Evolutionary conservation across 768 basidiomycete species (phyloP).

Genomic region (Macrolepiota albuminosa): DNA sequence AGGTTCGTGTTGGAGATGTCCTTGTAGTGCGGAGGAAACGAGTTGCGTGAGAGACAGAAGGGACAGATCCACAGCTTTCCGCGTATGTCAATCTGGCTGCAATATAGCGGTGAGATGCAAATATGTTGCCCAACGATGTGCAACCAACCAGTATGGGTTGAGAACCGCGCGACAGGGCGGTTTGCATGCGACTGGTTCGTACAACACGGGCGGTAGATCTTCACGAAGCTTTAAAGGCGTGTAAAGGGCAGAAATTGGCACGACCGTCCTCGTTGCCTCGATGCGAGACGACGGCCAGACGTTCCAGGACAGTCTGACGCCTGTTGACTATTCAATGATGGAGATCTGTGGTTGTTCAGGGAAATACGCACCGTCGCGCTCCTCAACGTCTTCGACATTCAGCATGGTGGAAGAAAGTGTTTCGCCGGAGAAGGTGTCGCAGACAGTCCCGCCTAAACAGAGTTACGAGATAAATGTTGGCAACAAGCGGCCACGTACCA

Average conservation of each 20-base stretch:
- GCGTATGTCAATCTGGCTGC: conserved; percentile 95
- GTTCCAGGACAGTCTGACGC: conserved; percentile 96
- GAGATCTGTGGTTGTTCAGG: neutral
- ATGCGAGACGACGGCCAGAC: conserved; percentile 98
- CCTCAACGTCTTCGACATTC: conserved; percentile 96
- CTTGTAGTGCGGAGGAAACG: conserved; percentile 98
- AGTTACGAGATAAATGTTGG: conserved; percentile 15
- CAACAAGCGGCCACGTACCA: conserved; percentile 28
- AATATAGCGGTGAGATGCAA: conserved; percentile 1
- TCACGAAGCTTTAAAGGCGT: conserved; percentile 91
- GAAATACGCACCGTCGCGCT: conserved; percentile 77
- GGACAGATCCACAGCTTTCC: conserved; percentile 99
- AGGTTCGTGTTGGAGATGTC: conserved; percentile 97
- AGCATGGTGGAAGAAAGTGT: conserved; percentile 42
- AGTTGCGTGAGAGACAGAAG: conserved; percentile 94
- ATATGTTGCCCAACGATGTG: conserved; percentile 2
- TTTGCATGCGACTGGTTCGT: conserved; percentile 99
- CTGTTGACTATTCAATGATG: conserved; percentile 32
- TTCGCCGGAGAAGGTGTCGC: conserved; percentile 35
- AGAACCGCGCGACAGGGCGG: conserved; percentile 95
- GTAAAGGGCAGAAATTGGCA: conserved; percentile 97
- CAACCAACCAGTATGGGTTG: conserved; percentile 89
- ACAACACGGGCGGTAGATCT: conserved; percentile 92
- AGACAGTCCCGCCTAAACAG: conserved; percentile 29
- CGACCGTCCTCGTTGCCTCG: conserved; percentile 96